A percentile compares a stretch with the other conserved stretches of the same genome.
phyloP scores from a whole-genome alignment of 1,284 basidiomycete species.

The Tausonia pullulans region DNA sequence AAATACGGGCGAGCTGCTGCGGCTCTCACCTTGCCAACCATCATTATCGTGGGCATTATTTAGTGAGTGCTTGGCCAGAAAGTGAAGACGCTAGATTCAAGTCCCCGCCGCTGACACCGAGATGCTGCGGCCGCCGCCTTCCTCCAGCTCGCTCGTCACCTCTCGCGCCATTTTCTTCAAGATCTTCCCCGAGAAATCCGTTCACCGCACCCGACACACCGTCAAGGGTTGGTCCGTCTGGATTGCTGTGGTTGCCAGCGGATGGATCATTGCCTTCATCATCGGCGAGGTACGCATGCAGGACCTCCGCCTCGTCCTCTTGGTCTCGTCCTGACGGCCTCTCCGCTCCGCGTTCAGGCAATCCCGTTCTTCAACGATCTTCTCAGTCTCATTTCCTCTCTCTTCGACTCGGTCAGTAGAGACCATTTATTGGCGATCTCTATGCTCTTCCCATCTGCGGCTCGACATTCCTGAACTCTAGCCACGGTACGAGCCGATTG shows the following conservation, averaged over 20 bases:
- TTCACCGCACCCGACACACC: constrained; percentile 46
- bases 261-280: constrained; percentile 51
- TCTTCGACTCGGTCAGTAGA: constrained; percentile 12
- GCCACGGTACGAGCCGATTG: no score
- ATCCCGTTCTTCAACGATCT: constrained; percentile 41
- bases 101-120: neutral
- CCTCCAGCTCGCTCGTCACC: constrained; percentile 25
- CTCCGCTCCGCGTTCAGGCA: neutral
- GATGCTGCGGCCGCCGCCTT: neutral
- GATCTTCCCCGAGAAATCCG: constrained; percentile 37
- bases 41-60: constrained; percentile 42
- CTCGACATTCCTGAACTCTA: no score
- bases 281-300: constrained; percentile 38
- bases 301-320: neutral
- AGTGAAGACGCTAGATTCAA: no score
- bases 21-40: constrained; percentile 43
- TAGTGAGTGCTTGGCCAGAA: constrained; percentile 24
- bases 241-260: constrained; percentile 44
- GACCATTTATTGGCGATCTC: no score
- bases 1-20: constrained; percentile 24
- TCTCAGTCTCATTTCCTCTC: constrained; percentile 32
- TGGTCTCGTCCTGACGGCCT: neutral
- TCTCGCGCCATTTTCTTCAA: constrained; percentile 35
- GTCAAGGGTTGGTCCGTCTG: constrained; percentile 48
- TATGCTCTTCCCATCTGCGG: no score